Conservation (phyloP, 805 yeast genomes). For the Wickerhamiella bombiphila region DNA sequence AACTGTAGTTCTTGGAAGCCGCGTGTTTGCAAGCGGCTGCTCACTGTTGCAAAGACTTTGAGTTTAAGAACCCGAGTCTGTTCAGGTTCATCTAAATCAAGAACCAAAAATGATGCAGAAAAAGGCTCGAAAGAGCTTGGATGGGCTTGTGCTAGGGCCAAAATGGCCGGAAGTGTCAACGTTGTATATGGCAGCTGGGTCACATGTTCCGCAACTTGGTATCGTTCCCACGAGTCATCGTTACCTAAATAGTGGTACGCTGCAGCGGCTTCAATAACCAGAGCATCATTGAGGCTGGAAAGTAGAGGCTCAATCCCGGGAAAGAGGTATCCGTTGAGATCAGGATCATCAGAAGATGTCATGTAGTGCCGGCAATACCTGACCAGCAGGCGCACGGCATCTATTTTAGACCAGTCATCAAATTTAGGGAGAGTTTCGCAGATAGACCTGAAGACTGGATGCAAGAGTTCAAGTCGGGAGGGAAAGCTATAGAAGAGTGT, state of each 20-base stretch:
- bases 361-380: conserved; percentile 52
- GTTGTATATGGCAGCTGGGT: conserved; percentile 28
- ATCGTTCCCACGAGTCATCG: conserved; percentile 34
- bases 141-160: conserved; percentile 24
- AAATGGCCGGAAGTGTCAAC: conserved; percentile 35
- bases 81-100: conserved; percentile 40
- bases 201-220: conserved; percentile 37
- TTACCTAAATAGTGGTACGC: conserved; percentile 47
- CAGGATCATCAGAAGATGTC: conserved; percentile 42
- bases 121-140: conserved; percentile 24
- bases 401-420: conserved; percentile 60
- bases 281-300: conserved; percentile 41
- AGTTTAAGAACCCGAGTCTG: conserved; percentile 40
- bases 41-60: conserved; percentile 19
- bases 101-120: conserved; percentile 26
- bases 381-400: conserved; percentile 45
- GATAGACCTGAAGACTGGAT: conserved; percentile 49
- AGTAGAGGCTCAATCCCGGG: conserved; percentile 33
- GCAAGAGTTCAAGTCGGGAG: conserved; percentile 49
- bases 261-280: conserved; percentile 44
- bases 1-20: too few relatives aligned
- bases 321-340: conserved; percentile 42
- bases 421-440: conserved; percentile 36
- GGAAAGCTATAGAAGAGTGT: conserved; percentile 41
- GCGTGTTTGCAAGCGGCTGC: too few relatives aligned